phyloP scores from a whole-genome alignment of 2,329 filamentous ascomycete species.

The Alternaria gaisen region DNA sequence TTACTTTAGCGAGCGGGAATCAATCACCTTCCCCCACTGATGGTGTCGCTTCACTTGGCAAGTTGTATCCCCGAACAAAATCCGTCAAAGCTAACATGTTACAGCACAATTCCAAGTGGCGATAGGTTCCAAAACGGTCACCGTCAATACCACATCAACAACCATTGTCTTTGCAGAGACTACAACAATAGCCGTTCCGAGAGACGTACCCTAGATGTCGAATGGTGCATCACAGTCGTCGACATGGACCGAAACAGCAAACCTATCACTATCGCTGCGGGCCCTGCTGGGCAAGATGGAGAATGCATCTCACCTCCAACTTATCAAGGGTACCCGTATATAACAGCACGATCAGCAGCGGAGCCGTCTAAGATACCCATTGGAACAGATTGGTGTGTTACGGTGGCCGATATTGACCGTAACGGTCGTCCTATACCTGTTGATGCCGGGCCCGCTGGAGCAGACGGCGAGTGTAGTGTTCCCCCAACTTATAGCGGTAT shows the following conservation, averaged over 20 bases:
- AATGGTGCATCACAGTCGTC: conserved; percentile 27
- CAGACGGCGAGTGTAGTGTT: conserved; percentile 5
- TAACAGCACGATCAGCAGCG: background rate
- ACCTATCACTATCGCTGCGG: conserved; percentile 15
- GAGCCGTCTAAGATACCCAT: background rate
- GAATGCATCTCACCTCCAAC: conserved; percentile 18
- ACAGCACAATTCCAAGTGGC: background rate
- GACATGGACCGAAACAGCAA: conserved; percentile 19
- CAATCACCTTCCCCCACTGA: background rate
- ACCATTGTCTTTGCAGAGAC: conserved; percentile 1
- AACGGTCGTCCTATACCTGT: conserved; percentile 14
- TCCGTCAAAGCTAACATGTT: background rate
- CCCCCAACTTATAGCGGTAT: conserved; percentile 1
- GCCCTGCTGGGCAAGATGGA: conserved; percentile 18
- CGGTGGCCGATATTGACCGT: conserved; percentile 14
- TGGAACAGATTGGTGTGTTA: conserved; percentile 10
- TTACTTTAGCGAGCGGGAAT: background rate
- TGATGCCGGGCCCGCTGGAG: conserved; percentile 2
- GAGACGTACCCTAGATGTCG: background rate
- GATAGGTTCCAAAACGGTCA: background rate
- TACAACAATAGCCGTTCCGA: background rate
- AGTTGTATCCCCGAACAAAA: background rate
- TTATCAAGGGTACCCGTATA: conserved; percentile 20
- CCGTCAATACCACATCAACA: background rate
- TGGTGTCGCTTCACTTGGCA: background rate